Conservation (phyloP, 805 yeast species). For the Tetrapisispora nanseiensis region DNA sequence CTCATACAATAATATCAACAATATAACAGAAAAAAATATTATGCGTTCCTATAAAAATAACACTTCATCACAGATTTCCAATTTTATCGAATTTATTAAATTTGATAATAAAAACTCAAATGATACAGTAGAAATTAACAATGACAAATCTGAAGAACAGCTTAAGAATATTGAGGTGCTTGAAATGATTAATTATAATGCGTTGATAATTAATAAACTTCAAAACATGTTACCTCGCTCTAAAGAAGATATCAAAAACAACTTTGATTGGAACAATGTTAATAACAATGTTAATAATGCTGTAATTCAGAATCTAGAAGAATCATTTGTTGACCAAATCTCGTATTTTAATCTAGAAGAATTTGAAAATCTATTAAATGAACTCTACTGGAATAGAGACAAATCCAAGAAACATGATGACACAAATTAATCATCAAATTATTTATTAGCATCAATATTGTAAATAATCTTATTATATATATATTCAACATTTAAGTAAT, state of each 20-base stretch:
- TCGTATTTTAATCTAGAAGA: constrained; percentile 1
- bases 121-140: background rate
- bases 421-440: background rate
- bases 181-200: constrained; percentile 1
- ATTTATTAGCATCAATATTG: background rate
- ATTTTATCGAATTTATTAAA: background rate
- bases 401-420: background rate
- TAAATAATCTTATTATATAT: no score
- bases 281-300: background rate
- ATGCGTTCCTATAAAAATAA: background rate
- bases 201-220: background rate
- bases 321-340: background rate
- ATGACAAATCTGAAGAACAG: background rate
- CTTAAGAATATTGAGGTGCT: background rate
- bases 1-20: background rate
- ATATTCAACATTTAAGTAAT: no score
- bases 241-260: background rate
- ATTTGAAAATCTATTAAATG: constrained; percentile 1
- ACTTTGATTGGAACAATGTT: background rate
- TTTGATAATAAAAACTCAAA: background rate
- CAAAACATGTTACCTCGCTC: background rate
- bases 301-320: constrained; percentile 1
- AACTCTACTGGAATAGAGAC: constrained; percentile 1
- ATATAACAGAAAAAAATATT: background rate
- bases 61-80: background rate